Evolutionary conservation across 1,284 basidiomycete species (phyloP), one percentile per base, ranked within the genome.

Genomic region (Austropuccinia psidii): DNA sequence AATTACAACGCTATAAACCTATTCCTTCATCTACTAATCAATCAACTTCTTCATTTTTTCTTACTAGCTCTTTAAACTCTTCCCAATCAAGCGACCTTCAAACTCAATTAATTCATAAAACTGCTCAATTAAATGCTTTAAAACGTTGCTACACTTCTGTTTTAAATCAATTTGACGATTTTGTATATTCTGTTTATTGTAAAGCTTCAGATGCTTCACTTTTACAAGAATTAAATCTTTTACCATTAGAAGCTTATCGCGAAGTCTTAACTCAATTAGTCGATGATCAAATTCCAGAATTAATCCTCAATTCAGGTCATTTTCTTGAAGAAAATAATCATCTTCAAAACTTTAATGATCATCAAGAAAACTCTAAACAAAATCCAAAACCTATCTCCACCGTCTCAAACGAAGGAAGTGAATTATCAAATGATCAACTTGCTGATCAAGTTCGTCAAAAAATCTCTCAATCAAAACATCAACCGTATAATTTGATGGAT

Each of bases 1-100:
- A 65, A n/a, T 49, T 65, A 5, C 62, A 65, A 15, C 62, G 62
- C 4, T 65, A 65, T 33, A 45, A 49, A 24, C 62, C 62, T 4
- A 49, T 50, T n/a, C 29, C 62, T 2, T 35, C 2, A 33, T 65
- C 62, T 1, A 15, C 33, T 1, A 45, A 29, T 24, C 29, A 45
- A 5, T 27, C 31, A 24, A 31, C 27, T 11, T 27, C 24, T n/a
- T 52, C 45, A n/a, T 50, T 21, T 9, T n/a, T n/a, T 19, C 35
- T n/a, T 15, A 19, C 24, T 50, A 31, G 47, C 21, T 15, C 31
- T 35, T 29, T 1, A 11, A 45, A 6, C 13, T 49, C 3, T 47
- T 27, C 4, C n/a, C 29, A 5, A 29, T 4, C 45, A 52, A n/a
- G 11, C 27, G 29, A 52, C 13, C 11, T 31, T 8, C 29, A 35